Conservation (phyloP, 148 eudicot species). For the Camellia sinensis region DNA sequence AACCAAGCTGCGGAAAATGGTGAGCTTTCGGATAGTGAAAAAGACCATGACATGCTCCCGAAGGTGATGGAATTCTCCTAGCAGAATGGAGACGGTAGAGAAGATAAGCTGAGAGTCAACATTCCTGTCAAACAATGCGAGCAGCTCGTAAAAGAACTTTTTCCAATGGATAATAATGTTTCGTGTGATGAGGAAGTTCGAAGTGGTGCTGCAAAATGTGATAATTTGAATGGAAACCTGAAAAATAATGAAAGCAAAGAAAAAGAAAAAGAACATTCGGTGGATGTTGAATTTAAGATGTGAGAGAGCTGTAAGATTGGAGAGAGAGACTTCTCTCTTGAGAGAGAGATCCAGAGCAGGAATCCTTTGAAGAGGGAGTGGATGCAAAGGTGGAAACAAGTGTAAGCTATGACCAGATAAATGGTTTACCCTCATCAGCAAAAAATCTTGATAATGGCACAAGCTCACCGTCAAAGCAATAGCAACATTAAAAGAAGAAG, state of each 20-base stretch:
- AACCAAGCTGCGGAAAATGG: constrained; percentile 51
- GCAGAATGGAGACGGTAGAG: constrained; percentile 63
- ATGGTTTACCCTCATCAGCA: constrained; percentile 28
- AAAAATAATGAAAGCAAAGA: constrained; percentile 33
- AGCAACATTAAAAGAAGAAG: constrained; percentile 68
- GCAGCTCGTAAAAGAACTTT: constrained; percentile 18
- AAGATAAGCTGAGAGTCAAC: constrained; percentile 34
- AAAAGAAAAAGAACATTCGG: constrained; percentile 33
- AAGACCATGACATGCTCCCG: constrained; percentile 78
- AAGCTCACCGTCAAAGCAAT: constrained; percentile 45
- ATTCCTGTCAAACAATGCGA: constrained; percentile 29
- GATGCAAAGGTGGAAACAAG: constrained; percentile 54
- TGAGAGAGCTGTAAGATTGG: constrained; percentile 84
- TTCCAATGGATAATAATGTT: constrained; percentile 7
- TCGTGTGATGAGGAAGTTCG: too few relatives aligned
- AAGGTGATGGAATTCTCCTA: constrained; percentile 83
- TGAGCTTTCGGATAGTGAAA: constrained; percentile 71
- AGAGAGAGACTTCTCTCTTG: constrained; percentile 55
- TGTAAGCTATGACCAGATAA: constrained; percentile 54
- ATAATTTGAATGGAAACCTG: constrained; percentile 26
- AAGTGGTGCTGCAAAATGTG: too few relatives aligned
- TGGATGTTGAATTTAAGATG: constrained; percentile 62
- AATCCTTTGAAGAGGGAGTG: constrained; percentile 60
- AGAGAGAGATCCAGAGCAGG: constrained; percentile 61
- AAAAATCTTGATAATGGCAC: constrained; percentile 47